These are phyloP conservation scores for Clitopilus passeckerianus DNA, from an alignment of 768 basidiomycete genomes.

Conservation along the genomic window DNA sequence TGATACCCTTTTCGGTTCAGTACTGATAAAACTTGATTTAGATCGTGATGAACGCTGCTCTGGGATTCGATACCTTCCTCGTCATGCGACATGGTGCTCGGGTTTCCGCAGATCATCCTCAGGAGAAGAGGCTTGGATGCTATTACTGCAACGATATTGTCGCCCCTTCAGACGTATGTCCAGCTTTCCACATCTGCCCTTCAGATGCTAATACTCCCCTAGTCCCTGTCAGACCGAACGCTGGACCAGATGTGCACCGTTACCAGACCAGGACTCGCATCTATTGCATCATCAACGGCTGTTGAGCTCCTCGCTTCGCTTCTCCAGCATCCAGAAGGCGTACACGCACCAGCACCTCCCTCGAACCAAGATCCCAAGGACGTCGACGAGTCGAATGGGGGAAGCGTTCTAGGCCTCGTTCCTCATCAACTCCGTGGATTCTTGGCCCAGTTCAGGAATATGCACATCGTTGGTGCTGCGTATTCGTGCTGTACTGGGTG, in stretches of 20 bases:
- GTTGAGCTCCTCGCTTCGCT: constrained; percentile 90
- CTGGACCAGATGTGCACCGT: constrained; percentile 99
- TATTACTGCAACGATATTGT: constrained; percentile 99
- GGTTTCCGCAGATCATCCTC: constrained; percentile 23
- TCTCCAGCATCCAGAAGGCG: constrained; percentile 81
- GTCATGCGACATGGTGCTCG: constrained; percentile 94
- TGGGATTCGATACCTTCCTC: constrained; percentile 94
- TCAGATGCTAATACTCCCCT: not conserved
- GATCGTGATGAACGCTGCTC: constrained; percentile 91
- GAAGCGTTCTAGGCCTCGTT: constrained; percentile 75
- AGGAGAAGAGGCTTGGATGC: constrained; percentile 62
- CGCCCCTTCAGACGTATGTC: constrained; percentile 82
- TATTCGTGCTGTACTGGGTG: constrained; percentile 91
- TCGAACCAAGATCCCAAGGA: constrained; percentile 25
- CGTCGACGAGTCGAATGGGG: constrained; percentile 21
- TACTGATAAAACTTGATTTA: constrained; percentile 19
- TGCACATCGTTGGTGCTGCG: constrained; percentile 82
- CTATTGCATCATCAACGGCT: constrained; percentile 87
- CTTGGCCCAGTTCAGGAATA: constrained; percentile 79
- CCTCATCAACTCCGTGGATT: constrained; percentile 95
- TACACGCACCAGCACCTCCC: constrained; percentile 68
- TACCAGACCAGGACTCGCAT: constrained; percentile 89
- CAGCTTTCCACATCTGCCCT: not conserved
- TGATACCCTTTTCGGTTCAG: not conserved
- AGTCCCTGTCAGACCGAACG: constrained; percentile 71